Evolutionary conservation across 106 monocot species (phyloP), one percentile per base, ranked within the genome.

Genomic region (Dendrobium nobile): DNA sequence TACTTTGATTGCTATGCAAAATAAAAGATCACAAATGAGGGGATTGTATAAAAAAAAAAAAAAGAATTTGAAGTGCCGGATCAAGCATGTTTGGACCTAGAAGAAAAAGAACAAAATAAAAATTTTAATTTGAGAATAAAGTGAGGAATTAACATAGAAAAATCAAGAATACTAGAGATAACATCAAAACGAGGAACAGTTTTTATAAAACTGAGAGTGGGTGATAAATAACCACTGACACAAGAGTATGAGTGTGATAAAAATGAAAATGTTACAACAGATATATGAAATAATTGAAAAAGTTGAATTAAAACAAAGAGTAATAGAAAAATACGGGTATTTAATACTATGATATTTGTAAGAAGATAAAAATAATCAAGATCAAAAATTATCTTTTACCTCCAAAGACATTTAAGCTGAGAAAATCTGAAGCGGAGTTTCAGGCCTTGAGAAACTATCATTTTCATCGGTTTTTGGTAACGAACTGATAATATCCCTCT

Each of bases 401-500:
- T 74, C 3, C 19, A 5, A 19, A 20, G 7, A 19, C 9, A 74
- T 74, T 43, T 44, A 19, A n/a, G n/a, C 41, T 43, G 28, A 74
- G 43, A 44, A 33, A 13, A 19, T 74, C n/a, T 6, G 10, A 9
- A 7, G 7, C 19, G 27, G 22, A 51, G 24, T 0, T 48, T 48
- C 4, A 47, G 51, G 76, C 6, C 47, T 10, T 26, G 48, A 47
- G 15, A 48, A 47, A 4, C 13, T 76, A 51, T 26, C 24, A 76
- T 76, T 13, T 27, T 28, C 48, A 27, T 26, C 76, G 22, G 26
- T 27, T 76, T 76, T 48, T 76, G 10, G 76, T 41, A 37, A 95
- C 82, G 42, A 77, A 78, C 68, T 78, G 59, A 65, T 84, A 91
- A 80, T 91, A 96, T 17, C 80, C 89, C 68, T 91, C 88, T 88